Conservation (phyloP, 2,329 filamentous ascomycete genomes). For the Nothopassalora personata region DNA sequence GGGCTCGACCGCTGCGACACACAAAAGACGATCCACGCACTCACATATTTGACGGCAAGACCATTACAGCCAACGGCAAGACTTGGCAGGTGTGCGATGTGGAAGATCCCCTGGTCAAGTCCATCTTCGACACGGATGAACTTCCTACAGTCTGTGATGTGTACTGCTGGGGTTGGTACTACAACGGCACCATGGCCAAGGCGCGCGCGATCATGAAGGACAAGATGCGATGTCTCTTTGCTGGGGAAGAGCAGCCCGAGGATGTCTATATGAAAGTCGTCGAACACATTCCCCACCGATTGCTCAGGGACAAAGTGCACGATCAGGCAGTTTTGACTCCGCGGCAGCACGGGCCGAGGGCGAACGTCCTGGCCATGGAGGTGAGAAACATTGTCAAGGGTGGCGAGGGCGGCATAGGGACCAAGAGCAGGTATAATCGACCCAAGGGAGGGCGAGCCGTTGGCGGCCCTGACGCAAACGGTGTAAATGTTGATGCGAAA, state of each 20-base stretch:
- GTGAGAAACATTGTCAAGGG: slow-evolving; percentile 8
- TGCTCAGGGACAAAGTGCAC: slow-evolving; percentile 14
- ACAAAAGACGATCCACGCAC: slow-evolving; percentile 39
- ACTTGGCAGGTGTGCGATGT: slow-evolving; percentile 95
- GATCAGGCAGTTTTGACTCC: neutral
- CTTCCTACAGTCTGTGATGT: slow-evolving; percentile 46
- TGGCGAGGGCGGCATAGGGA: neutral
- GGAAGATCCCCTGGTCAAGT: slow-evolving; percentile 66
- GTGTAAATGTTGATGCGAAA: neutral
- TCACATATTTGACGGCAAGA: slow-evolving; percentile 79
- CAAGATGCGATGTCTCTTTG: slow-evolving; percentile 57
- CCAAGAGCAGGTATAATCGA: neutral
- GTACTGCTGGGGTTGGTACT: slow-evolving; percentile 70
- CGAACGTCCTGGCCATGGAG: slow-evolving; percentile 1
- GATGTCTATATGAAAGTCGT: slow-evolving; percentile 23
- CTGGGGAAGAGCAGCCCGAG: slow-evolving; percentile 30
- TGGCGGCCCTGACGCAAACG: neutral
- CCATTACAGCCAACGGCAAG: slow-evolving; percentile 72
- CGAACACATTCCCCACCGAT: slow-evolving; percentile 17
- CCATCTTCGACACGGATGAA: slow-evolving; percentile 60
- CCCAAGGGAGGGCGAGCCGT: neutral
- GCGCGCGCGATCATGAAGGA: slow-evolving; percentile 81
- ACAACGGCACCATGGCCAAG: slow-evolving; percentile 75
- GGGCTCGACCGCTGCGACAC: slow-evolving; percentile 17
- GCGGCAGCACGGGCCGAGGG: neutral